These are phyloP conservation scores for Clohesyomyces aquaticus DNA, from an alignment of 495 filamentous ascomycete species.

Conservation along the genomic window DNA sequence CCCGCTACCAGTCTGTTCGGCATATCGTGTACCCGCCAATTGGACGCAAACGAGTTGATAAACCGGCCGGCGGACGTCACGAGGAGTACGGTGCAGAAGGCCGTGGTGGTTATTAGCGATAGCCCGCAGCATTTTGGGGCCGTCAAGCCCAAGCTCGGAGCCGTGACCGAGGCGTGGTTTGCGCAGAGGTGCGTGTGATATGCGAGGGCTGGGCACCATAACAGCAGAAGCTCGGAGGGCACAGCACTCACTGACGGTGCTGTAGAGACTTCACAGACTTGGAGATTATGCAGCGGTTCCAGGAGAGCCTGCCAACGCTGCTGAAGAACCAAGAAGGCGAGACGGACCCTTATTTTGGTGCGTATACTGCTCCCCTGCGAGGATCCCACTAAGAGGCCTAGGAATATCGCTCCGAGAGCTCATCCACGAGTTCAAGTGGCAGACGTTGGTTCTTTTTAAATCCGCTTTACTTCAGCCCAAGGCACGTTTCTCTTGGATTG, in stretches of 20 bases:
- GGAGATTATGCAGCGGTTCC: conserved; percentile 81
- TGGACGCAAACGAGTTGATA: conserved; percentile 76
- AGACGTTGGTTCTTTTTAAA: conserved; percentile 93
- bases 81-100: conserved; percentile 94
- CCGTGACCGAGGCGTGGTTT: conserved; percentile 96
- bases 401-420: conserved; percentile 86
- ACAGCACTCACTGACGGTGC: conserved; percentile 1
- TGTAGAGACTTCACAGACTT: conserved; percentile 70
- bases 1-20: conserved; percentile 90
- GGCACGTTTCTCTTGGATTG: too few relatives aligned
- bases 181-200: conserved; percentile 75
- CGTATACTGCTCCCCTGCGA: conserved; percentile 21
- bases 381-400: conserved; percentile 44
- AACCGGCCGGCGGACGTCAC: conserved; percentile 86
- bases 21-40: conserved; percentile 91
- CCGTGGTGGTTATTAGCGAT: conserved; percentile 95
- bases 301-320: conserved; percentile 78
- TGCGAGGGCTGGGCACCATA: conserved; percentile 3
- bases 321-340: conserved; percentile 70
- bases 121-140: conserved; percentile 64
- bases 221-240: too few relatives aligned
- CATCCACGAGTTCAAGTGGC: conserved; percentile 89
- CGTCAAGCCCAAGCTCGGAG: conserved; percentile 74
- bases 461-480: conserved; percentile 92
- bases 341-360: conserved; percentile 85